Percentiles rank a stretch among this genome's conserved stretches.
Evolutionary conservation across 345 rosid genomes (phyloP).

Genomic region (Gossypium rotundifolium): DNA sequence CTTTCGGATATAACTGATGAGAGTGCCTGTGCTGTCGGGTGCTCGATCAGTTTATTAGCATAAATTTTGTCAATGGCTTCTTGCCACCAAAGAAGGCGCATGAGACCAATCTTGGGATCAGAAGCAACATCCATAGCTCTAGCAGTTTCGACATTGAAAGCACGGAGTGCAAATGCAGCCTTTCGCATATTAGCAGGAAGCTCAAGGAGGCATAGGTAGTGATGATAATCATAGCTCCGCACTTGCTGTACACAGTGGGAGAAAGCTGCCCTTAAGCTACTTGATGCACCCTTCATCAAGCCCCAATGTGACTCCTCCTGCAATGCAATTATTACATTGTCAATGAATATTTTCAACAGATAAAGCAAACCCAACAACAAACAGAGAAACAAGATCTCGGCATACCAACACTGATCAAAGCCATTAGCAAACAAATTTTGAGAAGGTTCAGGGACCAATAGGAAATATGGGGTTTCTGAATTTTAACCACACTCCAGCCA

Average conservation of each 20-base stretch:
- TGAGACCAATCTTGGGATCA: constrained; percentile 81
- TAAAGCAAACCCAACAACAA: not conserved
- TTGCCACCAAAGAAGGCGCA: constrained; percentile 95
- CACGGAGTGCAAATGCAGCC: constrained; percentile 85
- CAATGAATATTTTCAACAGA: not conserved
- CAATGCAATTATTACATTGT: constrained; percentile 8
- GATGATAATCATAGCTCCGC: constrained; percentile 88
- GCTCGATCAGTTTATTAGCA: constrained; percentile 54
- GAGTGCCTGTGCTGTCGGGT: constrained; percentile 75
- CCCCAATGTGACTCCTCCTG: constrained; percentile 19
- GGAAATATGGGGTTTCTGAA: not conserved
- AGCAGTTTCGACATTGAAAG: constrained; percentile 91
- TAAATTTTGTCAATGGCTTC: constrained; percentile 86
- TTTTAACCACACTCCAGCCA: not conserved
- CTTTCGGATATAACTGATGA: constrained; percentile 62
- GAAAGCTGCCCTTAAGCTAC: constrained; percentile 61
- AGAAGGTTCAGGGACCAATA: not conserved
- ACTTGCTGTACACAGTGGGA: constrained; percentile 86
- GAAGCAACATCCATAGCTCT: constrained; percentile 95
- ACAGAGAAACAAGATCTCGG: not conserved
- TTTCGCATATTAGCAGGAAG: constrained; percentile 75
- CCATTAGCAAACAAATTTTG: not conserved
- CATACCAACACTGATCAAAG: not conserved
- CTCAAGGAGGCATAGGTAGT: constrained; percentile 91
- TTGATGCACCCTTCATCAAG: constrained; percentile 57